Base-by-base conservation (phyloP, 768 basidiomycete species). In the Suillus variegatus region DNA sequence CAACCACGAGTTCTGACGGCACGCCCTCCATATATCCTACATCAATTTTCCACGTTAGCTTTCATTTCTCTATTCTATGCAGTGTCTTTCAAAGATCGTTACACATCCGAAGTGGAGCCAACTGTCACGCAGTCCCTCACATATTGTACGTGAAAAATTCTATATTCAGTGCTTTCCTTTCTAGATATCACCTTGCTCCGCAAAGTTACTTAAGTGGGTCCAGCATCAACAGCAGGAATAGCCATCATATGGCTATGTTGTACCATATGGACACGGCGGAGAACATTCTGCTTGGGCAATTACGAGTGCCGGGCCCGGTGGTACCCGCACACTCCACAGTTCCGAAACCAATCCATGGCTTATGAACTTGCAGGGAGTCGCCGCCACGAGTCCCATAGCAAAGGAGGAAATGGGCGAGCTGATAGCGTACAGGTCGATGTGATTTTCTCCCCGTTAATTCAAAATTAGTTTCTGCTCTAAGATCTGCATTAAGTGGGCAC, bases 1-100 rank as follows among this genome's bases (percentile, higher is more conserved):
- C 70, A 81, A 77, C 57, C 91, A 93, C 69, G 82, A 92, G 71
- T 87, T 92, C 69, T 92, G 78, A 76, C 35, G 14, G 13, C 38
- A 22, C 13, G 12, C n/a, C 35, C 20, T 55, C 20, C 36, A 6
- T 35, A 38, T 36, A 55, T 55, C 54, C 54, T n/a, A 55, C 10
- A 36, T 55, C 18, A 54, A 20, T 20, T 20, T 2, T 54, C 7
- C 8, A 18, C 9, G 6, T 36, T 55, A 12, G 35, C 20, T 54
- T 36, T 12, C n/a, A 36, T 55, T 1, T 55, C 36, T 55, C 10
- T 51, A 55, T 35, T 35, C 6, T 5, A 35, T 55, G 20, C 54
- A 38, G 20, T 7, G 28, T 55, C 20, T 35, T 55, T 36, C 18
- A 36, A 36, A 55, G 32, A 55, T 55, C 32, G 32, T n/a, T 35